phyloP scores from a whole-genome alignment of 192 early-diverging fungal species.

The Linnemannia schmuckeri region DNA sequence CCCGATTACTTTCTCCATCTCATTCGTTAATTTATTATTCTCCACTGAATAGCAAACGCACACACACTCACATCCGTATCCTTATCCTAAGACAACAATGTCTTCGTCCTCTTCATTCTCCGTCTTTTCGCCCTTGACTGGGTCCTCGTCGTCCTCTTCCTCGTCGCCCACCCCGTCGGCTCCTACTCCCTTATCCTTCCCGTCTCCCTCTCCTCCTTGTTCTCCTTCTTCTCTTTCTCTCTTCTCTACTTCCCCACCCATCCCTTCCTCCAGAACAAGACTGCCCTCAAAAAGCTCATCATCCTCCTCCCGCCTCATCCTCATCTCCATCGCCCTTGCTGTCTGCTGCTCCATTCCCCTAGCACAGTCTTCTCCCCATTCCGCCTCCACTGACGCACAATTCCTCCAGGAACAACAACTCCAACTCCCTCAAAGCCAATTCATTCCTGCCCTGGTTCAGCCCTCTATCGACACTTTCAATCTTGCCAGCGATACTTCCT shows the following conservation, averaged over 20 bases:
- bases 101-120: slow-evolving; percentile 13
- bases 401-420: background rate
- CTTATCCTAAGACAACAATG: background rate
- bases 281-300: background rate
- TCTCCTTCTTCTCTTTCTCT: slow-evolving; percentile 10
- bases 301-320: background rate
- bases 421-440: background rate
- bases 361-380: background rate
- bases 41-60: background rate
- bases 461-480: background rate
- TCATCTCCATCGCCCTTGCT: slow-evolving; percentile 1
- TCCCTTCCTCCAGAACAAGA: background rate
- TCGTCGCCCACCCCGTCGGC: background rate
- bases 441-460: background rate
- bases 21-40: background rate
- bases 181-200: slow-evolving; percentile 1
- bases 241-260: slow-evolving; percentile 8
- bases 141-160: slow-evolving; percentile 16
- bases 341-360: background rate
- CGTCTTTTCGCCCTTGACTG: slow-evolving; percentile 18
- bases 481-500: background rate
- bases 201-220: background rate
- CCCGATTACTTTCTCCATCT: too few relatives aligned
- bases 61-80: too few relatives aligned
- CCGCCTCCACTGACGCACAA: background rate